These are phyloP conservation scores for Trametes cingulata DNA, from an alignment of 768 basidiomycete genomes.

Conservation along the genomic window DNA sequence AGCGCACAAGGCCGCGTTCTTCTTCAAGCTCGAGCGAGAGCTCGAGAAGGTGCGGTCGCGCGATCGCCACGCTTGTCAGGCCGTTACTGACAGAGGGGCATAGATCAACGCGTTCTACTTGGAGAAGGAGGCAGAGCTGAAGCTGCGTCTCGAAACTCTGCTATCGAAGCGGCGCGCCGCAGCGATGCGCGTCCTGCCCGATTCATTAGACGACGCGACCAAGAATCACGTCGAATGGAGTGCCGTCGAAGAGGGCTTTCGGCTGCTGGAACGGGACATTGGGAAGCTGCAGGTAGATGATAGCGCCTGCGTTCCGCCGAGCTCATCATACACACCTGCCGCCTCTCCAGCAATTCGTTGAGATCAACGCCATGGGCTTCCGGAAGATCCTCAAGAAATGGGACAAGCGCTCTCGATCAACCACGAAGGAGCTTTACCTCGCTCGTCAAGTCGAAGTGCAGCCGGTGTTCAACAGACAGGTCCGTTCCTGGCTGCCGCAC, in stretches of 20 bases:
- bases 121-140: conserved; percentile 94
- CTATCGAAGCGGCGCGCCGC: conserved; percentile 91
- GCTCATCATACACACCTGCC: conserved; percentile 15
- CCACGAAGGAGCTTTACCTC: conserved; percentile 96
- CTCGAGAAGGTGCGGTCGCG: conserved; percentile 73
- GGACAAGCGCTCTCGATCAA: conserved; percentile 93
- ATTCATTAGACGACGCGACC: conserved; percentile 59
- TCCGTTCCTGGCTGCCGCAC: conserved; percentile 34
- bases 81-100: conserved; percentile 1
- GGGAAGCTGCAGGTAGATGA: conserved; percentile 84
- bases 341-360: conserved; percentile 81
- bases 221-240: conserved; percentile 86
- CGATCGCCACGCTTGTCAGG: conserved; percentile 6
- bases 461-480: conserved; percentile 95
- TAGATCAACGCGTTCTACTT: conserved; percentile 99
- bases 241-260: conserved; percentile 95
- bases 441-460: conserved; percentile 98
- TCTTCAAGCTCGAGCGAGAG: conserved; percentile 97
- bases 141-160: conserved; percentile 87
- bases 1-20: conserved; percentile 96
- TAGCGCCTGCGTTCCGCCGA: conserved; percentile 14
- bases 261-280: conserved; percentile 90
- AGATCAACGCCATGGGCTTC: conserved; percentile 96
- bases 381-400: conserved; percentile 98
- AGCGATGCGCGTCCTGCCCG: conserved; percentile 69